Evolutionary conservation across 345 rosid genomes (phyloP), one percentile per base, ranked within the genome.

Genomic region (Eucalyptus fibrosa): DNA sequence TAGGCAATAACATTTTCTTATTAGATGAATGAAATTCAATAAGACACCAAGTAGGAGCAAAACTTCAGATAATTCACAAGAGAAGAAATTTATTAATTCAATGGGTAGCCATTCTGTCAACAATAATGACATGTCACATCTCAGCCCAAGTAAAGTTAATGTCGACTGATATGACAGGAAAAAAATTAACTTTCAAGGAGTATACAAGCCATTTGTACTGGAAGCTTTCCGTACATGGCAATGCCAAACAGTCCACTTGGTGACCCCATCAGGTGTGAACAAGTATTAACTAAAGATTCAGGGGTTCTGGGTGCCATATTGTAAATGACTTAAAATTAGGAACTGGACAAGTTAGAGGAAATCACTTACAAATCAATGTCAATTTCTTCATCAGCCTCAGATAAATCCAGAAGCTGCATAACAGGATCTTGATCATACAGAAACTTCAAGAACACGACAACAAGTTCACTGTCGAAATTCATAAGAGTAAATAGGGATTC

Each of bases 391-490:
- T 92, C 96, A 89, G 88, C 92, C 92, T 94, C 97, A 86, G 97
- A 92, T 87, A 91, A 91, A 86, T 95, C 97, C 92, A 96, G 90
- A 88, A 97, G 92, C 89, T 94, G 94, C 94, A 92, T 95, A 56
- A 97, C 96, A 44, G 99, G 99, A 94, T 97, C 99, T 95, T 96
- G 99, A 92, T 97, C 97, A 89, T 96, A 97, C 81, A 97, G 92
- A 96, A 53, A 53, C 59, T 53, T 53, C 59, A 53, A 53, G 59
- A 53, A 53, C 59, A 53, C 24, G 2, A 19, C 94, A 87, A 96
- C 93, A 87, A 97, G 99, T 92, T 97, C 99, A 77, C 99, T 97
- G 99, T 93, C 91, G 86, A 92, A 93, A 92, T 50, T 45, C 50
- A 50, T 23, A 32, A 23, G 87, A 55, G 62, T 24, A 53, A 45